Percentiles rank a stretch among this genome's conserved stretches.
Evolutionary conservation across 257 asterid genomes (phyloP).

Genomic region (Fraxinus cuspidata): DNA sequence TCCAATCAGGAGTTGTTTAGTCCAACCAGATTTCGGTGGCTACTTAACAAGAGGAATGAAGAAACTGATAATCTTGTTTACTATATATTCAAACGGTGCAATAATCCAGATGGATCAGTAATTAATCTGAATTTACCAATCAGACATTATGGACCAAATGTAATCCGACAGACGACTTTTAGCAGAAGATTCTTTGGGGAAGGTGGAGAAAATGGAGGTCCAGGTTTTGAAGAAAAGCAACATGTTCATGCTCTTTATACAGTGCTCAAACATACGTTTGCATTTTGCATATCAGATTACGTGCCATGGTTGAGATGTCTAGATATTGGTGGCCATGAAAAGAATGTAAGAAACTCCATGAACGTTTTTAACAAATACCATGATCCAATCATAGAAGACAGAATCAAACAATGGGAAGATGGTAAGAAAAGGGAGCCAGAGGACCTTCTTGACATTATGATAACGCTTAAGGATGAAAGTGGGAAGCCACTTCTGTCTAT

Average conservation of each 20-base stretch:
- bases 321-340: conserved; percentile 12
- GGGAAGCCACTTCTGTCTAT: background rate
- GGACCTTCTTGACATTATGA: conserved; percentile 10
- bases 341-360: conserved; percentile 4
- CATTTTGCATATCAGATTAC: conserved; percentile 16
- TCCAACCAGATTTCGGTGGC: conserved; percentile 2
- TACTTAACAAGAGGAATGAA: conserved; percentile 6
- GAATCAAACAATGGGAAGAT: conserved; percentile 11
- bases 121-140: conserved; percentile 9
- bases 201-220: conserved; percentile 12
- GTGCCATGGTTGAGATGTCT: conserved; percentile 12
- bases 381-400: conserved; percentile 18
- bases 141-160: conserved; percentile 10
- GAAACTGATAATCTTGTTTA: conserved; percentile 19
- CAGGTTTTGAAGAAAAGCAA: conserved; percentile 6
- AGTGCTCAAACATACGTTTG: background rate
- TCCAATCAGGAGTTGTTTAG: conserved; percentile 10
- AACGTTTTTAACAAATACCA: background rate
- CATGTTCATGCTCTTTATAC: background rate
- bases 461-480: background rate
- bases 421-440: background rate
- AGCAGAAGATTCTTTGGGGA: background rate
- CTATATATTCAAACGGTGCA: conserved; percentile 5
- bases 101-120: background rate
- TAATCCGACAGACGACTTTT: conserved; percentile 14